Evolutionary conservation across 768 basidiomycete species (phyloP), one percentile per base, ranked within the genome.

Genomic region (Amanita exitialis): DNA sequence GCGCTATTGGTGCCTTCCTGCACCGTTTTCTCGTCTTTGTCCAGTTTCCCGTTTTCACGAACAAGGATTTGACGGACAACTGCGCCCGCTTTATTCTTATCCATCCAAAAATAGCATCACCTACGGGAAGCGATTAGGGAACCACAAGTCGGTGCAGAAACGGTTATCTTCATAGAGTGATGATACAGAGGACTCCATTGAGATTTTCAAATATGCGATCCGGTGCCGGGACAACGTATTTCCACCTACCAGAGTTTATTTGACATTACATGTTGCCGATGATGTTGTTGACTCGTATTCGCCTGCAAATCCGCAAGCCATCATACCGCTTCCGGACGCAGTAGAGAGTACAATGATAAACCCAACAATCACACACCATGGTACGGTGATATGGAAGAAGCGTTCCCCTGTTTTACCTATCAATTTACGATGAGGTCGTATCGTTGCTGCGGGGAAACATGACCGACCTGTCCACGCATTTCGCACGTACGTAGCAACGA

Each of bases 371-470:
- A 74, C 73, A 2, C 67, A 81, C 79, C 78, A 81, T 65, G 73
- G 75, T 2, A 60, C 66, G 2, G 67, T 62, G 45, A 76, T 68
- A 59, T 84, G 83, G 70, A 80, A 79, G 65, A 77, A 83, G 5
- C 80, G 73, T 62, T 83, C 82, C 0, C 81, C 82, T 3, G 78
- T 78, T 51, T 65, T 66, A 54, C 83, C 82, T 71, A 23, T 36
- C 3, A 50, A 12, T 23, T 47, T 34, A 28, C 25, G 20, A 12
- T 13, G 21, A 42, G 16, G 13, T 43, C 34, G 41, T 3, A 15
- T 6, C 37, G 12, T 9, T 44, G 16, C 28, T 30, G 30, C 30
- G 30, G 30, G 30, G 10, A 30, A 30, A 30, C 30, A 30, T 30
- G 30, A 30, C 30, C 30, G 30, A 30, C 30, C 30, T 30, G 30